phyloP scores from a whole-genome alignment of 306 rosid species.

The Cicer pinnatifidum region DNA sequence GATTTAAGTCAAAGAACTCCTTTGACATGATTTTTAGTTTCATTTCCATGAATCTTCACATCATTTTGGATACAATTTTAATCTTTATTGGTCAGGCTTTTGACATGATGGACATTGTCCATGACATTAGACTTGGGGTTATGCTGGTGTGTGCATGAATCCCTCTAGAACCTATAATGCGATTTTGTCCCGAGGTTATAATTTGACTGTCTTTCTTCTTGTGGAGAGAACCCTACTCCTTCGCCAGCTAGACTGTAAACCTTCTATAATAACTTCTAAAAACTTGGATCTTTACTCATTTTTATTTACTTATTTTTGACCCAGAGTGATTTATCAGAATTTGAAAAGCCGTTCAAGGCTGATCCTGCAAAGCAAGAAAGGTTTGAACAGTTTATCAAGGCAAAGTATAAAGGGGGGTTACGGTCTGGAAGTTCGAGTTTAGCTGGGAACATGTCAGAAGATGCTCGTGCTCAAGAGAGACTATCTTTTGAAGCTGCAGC shows the following conservation, averaged over 20 bases:
- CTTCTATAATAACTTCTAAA: conserved; percentile 18
- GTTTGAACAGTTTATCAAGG: conserved; percentile 88
- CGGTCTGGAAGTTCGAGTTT: conserved; percentile 74
- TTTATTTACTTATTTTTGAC: conserved; percentile 37
- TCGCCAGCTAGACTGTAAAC: conserved; percentile 19
- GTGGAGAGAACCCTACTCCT: conserved; percentile 22
- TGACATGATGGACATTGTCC: conserved; percentile 16
- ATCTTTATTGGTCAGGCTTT: conserved; percentile 30
- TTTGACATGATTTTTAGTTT: conserved; percentile 12
- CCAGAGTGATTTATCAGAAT: conserved; percentile 62
- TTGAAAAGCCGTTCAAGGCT: conserved; percentile 79
- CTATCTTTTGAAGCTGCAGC: conserved; percentile 97
- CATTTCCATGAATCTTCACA: conserved; percentile 22
- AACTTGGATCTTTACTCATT: neutral
- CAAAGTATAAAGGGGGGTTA: conserved; percentile 87
- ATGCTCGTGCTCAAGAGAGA: conserved; percentile 92
- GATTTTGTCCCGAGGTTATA: conserved; percentile 12
- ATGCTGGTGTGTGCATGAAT: conserved; percentile 27
- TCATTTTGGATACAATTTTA: conserved; percentile 5
- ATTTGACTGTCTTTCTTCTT: conserved; percentile 19
- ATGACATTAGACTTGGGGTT: conserved; percentile 34
- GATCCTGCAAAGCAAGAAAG: conserved; percentile 93
- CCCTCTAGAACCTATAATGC: conserved; percentile 16
- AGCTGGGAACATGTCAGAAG: conserved; percentile 85
- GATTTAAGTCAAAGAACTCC: conserved; percentile 41